phyloP scores from a whole-genome alignment of 129 eudicot species.

The Saposhnikovia divaricata region DNA sequence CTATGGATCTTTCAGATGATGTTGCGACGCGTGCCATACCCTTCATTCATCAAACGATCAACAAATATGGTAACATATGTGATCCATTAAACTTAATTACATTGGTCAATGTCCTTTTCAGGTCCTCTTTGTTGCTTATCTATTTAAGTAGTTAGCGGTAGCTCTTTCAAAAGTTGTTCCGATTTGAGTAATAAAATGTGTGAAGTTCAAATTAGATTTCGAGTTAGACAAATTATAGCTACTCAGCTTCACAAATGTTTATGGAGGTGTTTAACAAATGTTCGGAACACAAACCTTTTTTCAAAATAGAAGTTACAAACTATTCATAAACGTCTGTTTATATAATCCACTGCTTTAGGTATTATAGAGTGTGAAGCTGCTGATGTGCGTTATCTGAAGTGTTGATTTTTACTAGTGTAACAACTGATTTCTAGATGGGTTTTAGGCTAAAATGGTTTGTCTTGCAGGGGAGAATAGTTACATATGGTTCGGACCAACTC shows the following conservation, averaged over 20 bases:
- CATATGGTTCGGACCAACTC: slow-evolving; percentile 19
- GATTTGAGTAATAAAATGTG: neutral
- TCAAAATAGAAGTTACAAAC: too few relatives aligned
- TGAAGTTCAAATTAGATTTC: too few relatives aligned
- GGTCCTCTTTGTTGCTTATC: neutral
- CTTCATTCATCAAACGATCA: neutral
- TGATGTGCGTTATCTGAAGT: neutral
- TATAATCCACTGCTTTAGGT: too few relatives aligned
- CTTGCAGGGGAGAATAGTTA: neutral
- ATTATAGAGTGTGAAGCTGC: too few relatives aligned
- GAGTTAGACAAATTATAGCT: too few relatives aligned
- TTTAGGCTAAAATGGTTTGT: neutral
- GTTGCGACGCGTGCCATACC: neutral
- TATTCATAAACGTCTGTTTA: too few relatives aligned
- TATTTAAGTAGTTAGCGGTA: too few relatives aligned
- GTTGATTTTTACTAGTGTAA: neutral
- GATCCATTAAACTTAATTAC: neutral
- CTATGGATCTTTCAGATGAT: neutral
- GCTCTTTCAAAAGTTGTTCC: too few relatives aligned
- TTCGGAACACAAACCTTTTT: too few relatives aligned
- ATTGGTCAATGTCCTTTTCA: neutral
- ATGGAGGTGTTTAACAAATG: too few relatives aligned
- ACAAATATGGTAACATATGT: neutral
- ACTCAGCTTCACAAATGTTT: too few relatives aligned
- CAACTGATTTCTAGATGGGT: neutral